phyloP scores from a whole-genome alignment of 2,329 filamentous ascomycete genomes.

The Camillea tinctor region DNA sequence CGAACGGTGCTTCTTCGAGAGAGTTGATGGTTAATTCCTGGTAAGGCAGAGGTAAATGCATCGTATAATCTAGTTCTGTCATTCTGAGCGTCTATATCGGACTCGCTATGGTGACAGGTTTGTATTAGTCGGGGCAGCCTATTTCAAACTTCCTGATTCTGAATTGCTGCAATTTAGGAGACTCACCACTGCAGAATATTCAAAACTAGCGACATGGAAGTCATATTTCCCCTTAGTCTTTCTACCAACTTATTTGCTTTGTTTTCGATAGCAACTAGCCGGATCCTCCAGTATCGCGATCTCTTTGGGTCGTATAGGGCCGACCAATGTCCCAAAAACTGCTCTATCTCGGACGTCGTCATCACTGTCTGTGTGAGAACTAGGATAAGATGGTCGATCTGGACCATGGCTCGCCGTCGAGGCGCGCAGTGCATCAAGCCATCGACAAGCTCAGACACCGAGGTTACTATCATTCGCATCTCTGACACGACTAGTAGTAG shows the following conservation, averaged over 20 bases:
- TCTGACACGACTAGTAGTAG: constrained; percentile 1
- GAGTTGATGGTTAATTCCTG: neutral
- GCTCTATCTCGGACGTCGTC: neutral
- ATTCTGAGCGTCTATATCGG: constrained; percentile 1
- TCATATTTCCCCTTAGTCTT: neutral
- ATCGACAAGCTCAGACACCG: constrained; percentile 1
- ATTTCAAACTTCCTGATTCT: neutral
- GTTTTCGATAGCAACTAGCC: neutral
- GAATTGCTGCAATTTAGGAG: neutral
- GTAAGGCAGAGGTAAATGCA: neutral
- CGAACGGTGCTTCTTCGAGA: neutral
- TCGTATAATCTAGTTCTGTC: neutral
- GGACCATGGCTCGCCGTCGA: neutral
- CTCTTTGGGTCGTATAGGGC: neutral
- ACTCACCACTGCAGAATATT: constrained; percentile 3
- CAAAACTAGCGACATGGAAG: neutral
- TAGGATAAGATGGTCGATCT: constrained; percentile 1
- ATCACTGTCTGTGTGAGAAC: neutral
- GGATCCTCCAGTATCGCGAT: neutral
- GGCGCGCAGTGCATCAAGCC: neutral
- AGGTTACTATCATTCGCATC: neutral
- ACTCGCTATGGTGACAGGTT: neutral
- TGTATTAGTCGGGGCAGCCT: neutral
- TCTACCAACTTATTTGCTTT: neutral
- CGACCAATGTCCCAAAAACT: neutral